Evolutionary conservation across 1,284 basidiomycete genomes (phyloP).

Genomic region (Phylloporus sp.): DNA sequence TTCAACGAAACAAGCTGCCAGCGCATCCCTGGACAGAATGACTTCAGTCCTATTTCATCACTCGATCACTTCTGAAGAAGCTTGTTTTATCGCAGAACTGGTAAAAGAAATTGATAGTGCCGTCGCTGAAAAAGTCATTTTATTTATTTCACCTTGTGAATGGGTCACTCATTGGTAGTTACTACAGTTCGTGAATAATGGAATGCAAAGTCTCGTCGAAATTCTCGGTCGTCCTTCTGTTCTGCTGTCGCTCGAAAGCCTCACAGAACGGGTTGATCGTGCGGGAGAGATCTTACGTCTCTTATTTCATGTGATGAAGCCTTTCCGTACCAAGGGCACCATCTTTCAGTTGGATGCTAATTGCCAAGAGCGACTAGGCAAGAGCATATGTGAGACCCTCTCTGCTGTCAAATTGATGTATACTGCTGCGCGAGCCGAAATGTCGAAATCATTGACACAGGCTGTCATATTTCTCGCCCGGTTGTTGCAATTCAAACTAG

Average conservation of each 20-base stretch:
- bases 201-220: slow-evolving; percentile 66
- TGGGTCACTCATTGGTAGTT: background rate
- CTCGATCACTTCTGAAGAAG: slow-evolving; percentile 73
- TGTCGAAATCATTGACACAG: slow-evolving; percentile 30
- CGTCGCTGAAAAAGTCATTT: slow-evolving; percentile 66
- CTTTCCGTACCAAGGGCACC: slow-evolving; percentile 50
- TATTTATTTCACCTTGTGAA: background rate
- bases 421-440: slow-evolving; percentile 19
- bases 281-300: slow-evolving; percentile 73
- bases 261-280: slow-evolving; percentile 49
- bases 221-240: slow-evolving; percentile 48
- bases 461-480: slow-evolving; percentile 59
- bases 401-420: slow-evolving; percentile 45
- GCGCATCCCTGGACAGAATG: slow-evolving; percentile 62
- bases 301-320: slow-evolving; percentile 68
- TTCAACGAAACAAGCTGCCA: slow-evolving; percentile 53
- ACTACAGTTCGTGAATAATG: slow-evolving; percentile 73
- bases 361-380: slow-evolving; percentile 61
- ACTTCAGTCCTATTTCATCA: slow-evolving; percentile 69
- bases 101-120: slow-evolving; percentile 65
- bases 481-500: slow-evolving; percentile 72
- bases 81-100: slow-evolving; percentile 80
- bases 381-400: slow-evolving; percentile 50
- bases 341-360: slow-evolving; percentile 54
- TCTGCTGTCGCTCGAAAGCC: slow-evolving; percentile 32